Conservation (phyloP, 345 rosid species). For the Isatis tinctoria region DNA sequence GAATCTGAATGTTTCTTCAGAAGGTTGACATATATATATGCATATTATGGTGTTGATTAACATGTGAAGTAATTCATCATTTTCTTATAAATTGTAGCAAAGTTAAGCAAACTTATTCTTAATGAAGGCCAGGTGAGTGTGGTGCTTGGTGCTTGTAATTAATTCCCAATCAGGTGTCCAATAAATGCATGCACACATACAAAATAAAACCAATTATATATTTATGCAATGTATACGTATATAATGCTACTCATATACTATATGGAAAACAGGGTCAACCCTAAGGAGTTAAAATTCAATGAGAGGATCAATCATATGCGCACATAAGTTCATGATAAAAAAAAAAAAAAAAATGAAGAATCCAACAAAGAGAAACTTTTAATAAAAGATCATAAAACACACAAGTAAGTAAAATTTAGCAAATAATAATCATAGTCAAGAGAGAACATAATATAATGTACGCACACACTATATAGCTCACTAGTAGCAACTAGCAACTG, state of each 20-base stretch:
- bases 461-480: conserved; percentile 24
- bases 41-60: background rate
- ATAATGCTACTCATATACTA: background rate
- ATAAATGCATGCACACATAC: conserved; percentile 20
- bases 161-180: conserved; percentile 9
- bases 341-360: conserved; percentile 4
- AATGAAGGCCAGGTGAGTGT: conserved; percentile 9
- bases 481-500: conserved; percentile 10
- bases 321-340: background rate
- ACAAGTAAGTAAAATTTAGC: conserved; percentile 16
- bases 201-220: background rate
- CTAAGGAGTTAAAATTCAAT: background rate
- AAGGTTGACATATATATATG: background rate
- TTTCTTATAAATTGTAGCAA: background rate
- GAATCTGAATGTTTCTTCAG: background rate
- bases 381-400: conserved; percentile 11
- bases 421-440: conserved; percentile 24
- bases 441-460: conserved; percentile 21
- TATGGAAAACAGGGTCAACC: background rate
- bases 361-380: background rate
- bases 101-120: background rate
- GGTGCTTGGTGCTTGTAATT: conserved; percentile 4
- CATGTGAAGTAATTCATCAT: background rate
- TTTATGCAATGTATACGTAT: background rate
- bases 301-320: conserved; percentile 23